Base-by-base conservation (phyloP, 140 eudicot species). In the Bidens hawaiensis region DNA sequence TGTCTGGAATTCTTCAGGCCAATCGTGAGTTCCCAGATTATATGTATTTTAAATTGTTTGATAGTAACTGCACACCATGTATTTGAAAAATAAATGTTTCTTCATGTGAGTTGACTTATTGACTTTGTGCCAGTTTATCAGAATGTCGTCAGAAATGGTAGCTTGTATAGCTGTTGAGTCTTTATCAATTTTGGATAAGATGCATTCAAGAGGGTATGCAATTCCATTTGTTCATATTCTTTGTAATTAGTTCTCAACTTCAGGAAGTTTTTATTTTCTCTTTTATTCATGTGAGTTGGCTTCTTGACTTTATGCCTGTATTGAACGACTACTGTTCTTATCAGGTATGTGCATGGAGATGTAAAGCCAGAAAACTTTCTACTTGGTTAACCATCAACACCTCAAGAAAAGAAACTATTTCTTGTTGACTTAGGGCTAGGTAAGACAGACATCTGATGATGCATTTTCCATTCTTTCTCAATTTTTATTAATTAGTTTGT, bases 91-190 rank as follows among this genome's bases (percentile, higher is more conserved):
- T n/a, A n/a, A n/a, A n/a, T n/a, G n/a, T n/a, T n/a, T n/a, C n/a
- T n/a, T n/a, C 36, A 30, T 42, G 23, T 60, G 33, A 40, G 22
- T 26, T 45, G 42, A 47, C 30, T 33, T 52, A 16, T 51, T 47
- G 19, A 48, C 36, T 19, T 6, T 51, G 28, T 70, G 40, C 16
- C 25, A 36, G 25, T 43, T 45, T 71, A 30, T 15, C 81, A 86
- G 95, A 85, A 83, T 86, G 91, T 75, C 88, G 30, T 51, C 80
- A n/a, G 88, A 86, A 70, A 86, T 86, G 95, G 85, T 86, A 16
- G 90, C 88, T 26, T 86, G 95, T 71, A 80, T 86, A 75, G 95
- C 91, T n/a, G 78, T 86, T 36, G 95, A 86, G 54, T 69, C 95
- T 27, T 72, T 86, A 19, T 86, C 85, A 4, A 86, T 86, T 46